A percentile compares a stretch with the other conserved stretches of the same genome.
phyloP scores from a whole-genome alignment of 805 yeast genomes.

The Candida railenensis region DNA sequence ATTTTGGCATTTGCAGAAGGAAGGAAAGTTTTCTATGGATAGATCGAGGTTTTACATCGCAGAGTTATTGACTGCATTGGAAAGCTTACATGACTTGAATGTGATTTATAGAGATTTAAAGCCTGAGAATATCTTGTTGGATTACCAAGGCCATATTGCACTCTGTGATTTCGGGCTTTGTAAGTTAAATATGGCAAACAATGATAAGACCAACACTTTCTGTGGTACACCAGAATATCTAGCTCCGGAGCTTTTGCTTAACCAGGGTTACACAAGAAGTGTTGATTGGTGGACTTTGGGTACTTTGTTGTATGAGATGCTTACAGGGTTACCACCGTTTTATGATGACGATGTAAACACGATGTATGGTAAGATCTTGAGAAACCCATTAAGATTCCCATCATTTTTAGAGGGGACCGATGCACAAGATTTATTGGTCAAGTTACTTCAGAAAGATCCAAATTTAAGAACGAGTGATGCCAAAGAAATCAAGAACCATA shows the following conservation, averaged over 20 bases:
- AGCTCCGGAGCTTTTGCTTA: slow-evolving; percentile 89
- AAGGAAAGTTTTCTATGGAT: slow-evolving; percentile 84
- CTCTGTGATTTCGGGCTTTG: slow-evolving; percentile 96
- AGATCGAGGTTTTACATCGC: slow-evolving; percentile 93
- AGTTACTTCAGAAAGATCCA: slow-evolving; percentile 84
- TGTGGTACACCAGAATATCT: slow-evolving; percentile 98
- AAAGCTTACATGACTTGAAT: slow-evolving; percentile 84
- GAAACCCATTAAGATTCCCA: slow-evolving; percentile 88
- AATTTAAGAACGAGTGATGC: slow-evolving; percentile 78
- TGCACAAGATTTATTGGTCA: slow-evolving; percentile 76
- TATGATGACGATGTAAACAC: slow-evolving; percentile 90
- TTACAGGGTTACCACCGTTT: slow-evolving; percentile 95
- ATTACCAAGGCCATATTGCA: slow-evolving; percentile 97
- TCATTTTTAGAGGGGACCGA: slow-evolving; percentile 75
- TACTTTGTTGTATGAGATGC: slow-evolving; percentile 89
- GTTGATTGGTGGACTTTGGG: slow-evolving; percentile 99
- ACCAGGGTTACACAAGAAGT: slow-evolving; percentile 91
- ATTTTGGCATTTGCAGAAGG: slow-evolving; percentile 89
- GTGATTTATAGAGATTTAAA: slow-evolving; percentile 94
- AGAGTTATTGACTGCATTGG: slow-evolving; percentile 89
- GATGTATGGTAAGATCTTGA: slow-evolving; percentile 92
- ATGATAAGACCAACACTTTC: slow-evolving; percentile 86
- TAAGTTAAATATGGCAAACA: slow-evolving; percentile 88
- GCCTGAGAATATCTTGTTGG: slow-evolving; percentile 92
- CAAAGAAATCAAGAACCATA: slow-evolving; percentile 76